These are phyloP conservation scores for Coleophoma crateriformis DNA, from an alignment of 2,329 filamentous ascomycete species.

Conservation along the genomic window DNA sequence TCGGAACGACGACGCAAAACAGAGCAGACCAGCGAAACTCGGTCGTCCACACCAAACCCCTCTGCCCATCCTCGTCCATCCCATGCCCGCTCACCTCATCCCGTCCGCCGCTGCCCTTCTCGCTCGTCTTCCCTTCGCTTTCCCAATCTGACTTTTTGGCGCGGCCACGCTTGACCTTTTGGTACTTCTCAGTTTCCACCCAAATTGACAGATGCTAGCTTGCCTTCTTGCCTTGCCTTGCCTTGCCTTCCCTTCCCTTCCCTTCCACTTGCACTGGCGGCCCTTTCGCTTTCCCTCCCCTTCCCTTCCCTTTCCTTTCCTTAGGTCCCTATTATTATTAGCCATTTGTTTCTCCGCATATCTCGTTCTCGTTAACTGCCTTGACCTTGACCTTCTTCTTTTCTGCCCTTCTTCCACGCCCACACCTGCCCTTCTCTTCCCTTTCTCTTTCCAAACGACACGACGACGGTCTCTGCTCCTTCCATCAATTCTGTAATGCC, in stretches of 20 bases:
- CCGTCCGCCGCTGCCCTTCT: no score
- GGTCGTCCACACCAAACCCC: not conserved
- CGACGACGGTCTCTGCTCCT: constrained; percentile 16
- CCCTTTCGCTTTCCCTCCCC: not conserved
- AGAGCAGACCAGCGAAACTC: no score
- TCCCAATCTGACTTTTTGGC: not conserved
- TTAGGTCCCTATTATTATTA: not conserved
- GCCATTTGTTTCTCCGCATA: constrained; percentile 17
- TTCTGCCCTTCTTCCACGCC: constrained; percentile 6
- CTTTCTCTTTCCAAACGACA: constrained; percentile 10
- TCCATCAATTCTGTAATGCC: constrained; percentile 15
- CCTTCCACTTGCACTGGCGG: no score
- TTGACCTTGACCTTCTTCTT: constrained; percentile 2
- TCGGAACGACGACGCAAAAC: no score
- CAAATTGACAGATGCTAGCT: not conserved
- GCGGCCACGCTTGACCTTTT: no score
- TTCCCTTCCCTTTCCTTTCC: constrained; percentile 1
- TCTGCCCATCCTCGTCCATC: not conserved
- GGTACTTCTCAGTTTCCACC: no score
- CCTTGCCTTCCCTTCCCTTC: not conserved
- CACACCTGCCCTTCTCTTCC: constrained; percentile 1
- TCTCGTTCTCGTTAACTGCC: constrained; percentile 5
- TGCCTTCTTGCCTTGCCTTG: not conserved
- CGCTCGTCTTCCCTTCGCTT: no score
- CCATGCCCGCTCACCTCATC: no score